These are phyloP conservation scores for Pharus latifolius DNA, from an alignment of 176 grass and related monocot species.

Conservation along the genomic window DNA sequence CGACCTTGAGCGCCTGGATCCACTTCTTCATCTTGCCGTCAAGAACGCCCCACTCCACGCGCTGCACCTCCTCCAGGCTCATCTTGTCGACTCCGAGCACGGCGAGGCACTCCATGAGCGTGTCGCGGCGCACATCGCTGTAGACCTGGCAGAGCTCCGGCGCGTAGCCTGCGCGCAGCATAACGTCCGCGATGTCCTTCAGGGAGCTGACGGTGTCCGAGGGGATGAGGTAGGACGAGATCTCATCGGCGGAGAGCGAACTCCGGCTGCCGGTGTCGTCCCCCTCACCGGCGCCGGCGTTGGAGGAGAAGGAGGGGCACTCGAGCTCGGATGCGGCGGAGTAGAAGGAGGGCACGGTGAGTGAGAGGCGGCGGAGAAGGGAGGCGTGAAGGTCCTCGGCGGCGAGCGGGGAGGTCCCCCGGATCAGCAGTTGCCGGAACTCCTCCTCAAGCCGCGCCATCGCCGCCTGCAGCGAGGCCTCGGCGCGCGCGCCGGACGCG, in stretches of 20 bases:
- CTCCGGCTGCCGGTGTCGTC: neutral
- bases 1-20: slow-evolving; percentile 72
- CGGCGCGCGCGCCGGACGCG: slow-evolving; percentile 21
- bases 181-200: slow-evolving; percentile 55
- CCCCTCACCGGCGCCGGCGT: slow-evolving; percentile 8
- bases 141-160: slow-evolving; percentile 81
- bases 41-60: slow-evolving; percentile 65
- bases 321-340: slow-evolving; percentile 34
- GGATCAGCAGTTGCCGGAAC: slow-evolving; percentile 77
- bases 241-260: slow-evolving; percentile 48
- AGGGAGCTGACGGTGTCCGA: slow-evolving; percentile 44
- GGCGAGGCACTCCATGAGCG: slow-evolving; percentile 57
- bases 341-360: slow-evolving; percentile 38
- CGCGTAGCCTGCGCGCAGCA: slow-evolving; percentile 64
- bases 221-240: slow-evolving; percentile 47
- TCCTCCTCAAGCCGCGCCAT: slow-evolving; percentile 75
- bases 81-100: slow-evolving; percentile 69
- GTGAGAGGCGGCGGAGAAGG: slow-evolving; percentile 52
- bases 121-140: slow-evolving; percentile 57
- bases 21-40: slow-evolving; percentile 95
- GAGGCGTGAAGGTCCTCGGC: slow-evolving; percentile 39
- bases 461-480: slow-evolving; percentile 60
- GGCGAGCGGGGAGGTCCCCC: slow-evolving; percentile 25
- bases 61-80: slow-evolving; percentile 82
- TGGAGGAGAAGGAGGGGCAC: slow-evolving; percentile 32